Evolutionary conservation across 495 filamentous ascomycete species (phyloP).

Genomic region (Tuber magnatum): DNA sequence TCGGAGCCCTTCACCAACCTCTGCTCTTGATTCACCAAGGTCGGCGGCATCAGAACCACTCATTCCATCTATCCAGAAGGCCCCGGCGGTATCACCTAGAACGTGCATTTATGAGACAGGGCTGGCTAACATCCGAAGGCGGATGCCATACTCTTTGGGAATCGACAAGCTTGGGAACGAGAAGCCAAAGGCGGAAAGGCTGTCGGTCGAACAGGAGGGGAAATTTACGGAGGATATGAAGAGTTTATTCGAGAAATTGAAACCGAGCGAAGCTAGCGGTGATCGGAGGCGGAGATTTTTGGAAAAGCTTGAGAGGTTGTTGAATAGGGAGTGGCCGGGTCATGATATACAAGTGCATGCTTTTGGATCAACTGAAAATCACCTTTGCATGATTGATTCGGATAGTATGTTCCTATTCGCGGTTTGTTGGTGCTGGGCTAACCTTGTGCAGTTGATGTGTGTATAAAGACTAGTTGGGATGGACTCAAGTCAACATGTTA

Average conservation of each 20-base stretch:
- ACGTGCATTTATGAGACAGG: constrained; percentile 80
- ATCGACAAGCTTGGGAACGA: constrained; percentile 63
- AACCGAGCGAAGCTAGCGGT: constrained; percentile 75
- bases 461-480: constrained; percentile 83
- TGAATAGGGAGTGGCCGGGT: constrained; percentile 86
- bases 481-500: constrained; percentile 79
- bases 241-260: constrained; percentile 72
- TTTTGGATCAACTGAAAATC: constrained; percentile 94
- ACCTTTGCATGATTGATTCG: constrained; percentile 90
- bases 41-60: constrained; percentile 87
- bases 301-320: constrained; percentile 72
- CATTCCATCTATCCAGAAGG: constrained; percentile 58
- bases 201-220: constrained; percentile 68
- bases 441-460: constrained; percentile 77
- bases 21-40: constrained; percentile 71
- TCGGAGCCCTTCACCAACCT: constrained; percentile 75
- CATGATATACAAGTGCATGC: constrained; percentile 83
- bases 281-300: constrained; percentile 66
- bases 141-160: constrained; percentile 89
- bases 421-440: constrained; percentile 14
- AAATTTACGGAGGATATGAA: constrained; percentile 74
- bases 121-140: constrained; percentile 61
- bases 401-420: constrained; percentile 60
- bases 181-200: constrained; percentile 57
- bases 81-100: constrained; percentile 48